Evolutionary conservation across 495 filamentous ascomycete species (phyloP).

Genomic region (Xylaria venustula): DNA sequence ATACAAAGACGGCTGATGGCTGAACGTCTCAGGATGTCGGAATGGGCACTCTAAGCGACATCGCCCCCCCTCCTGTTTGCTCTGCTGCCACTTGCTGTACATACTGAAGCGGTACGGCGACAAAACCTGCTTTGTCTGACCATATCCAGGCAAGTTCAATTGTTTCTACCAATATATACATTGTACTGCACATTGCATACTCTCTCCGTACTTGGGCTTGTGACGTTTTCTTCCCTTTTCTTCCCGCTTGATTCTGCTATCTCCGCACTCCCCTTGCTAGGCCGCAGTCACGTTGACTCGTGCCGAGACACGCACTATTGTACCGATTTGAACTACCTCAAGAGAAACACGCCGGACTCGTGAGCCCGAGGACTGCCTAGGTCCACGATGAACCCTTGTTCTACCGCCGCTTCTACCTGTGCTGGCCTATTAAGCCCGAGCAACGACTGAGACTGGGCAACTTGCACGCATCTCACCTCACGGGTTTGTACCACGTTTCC

Average conservation of each 20-base stretch:
- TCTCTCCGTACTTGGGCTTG: no score
- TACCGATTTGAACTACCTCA: not conserved
- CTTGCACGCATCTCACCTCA: not conserved
- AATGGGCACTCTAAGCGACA: not conserved
- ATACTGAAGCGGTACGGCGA: not conserved
- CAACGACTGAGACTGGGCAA: no score
- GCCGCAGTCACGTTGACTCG: not conserved
- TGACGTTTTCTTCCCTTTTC: not conserved
- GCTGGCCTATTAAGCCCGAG: not conserved
- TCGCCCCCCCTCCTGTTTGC: not conserved
- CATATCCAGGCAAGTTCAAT: not conserved
- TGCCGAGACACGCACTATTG: not conserved
- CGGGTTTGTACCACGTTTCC: conserved; percentile 4
- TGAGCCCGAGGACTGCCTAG: not conserved
- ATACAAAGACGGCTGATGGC: no score
- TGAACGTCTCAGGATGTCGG: not conserved
- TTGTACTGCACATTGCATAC: no score
- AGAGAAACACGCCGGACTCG: not conserved
- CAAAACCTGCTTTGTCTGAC: not conserved
- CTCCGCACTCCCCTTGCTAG: not conserved
- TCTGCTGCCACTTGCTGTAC: not conserved
- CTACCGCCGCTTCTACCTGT: not conserved
- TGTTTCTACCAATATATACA: no score
- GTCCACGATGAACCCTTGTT: not conserved
- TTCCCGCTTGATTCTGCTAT: not conserved